Percentiles rank a stretch among this genome's conserved stretches.
phyloP scores from a whole-genome alignment of 805 yeast genomes.

The Barnettozyma pratensis region DNA sequence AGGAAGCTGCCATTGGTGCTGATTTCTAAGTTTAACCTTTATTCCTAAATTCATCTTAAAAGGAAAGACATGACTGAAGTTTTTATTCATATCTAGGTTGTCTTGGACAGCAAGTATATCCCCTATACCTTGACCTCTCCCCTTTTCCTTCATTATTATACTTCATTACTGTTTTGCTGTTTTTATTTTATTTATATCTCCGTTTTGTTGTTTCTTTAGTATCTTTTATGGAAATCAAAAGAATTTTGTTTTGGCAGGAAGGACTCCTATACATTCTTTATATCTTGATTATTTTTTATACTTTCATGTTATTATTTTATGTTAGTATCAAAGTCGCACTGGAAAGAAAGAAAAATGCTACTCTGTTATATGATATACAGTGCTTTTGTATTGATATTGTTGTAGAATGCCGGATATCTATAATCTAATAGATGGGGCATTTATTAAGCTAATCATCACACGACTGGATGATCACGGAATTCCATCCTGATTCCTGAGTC shows the following conservation, averaged over 20 bases:
- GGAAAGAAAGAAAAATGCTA: too few species aligned
- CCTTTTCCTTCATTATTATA: too few species aligned
- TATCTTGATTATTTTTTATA: neutral
- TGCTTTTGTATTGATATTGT: neutral
- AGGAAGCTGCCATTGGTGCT: slow-evolving; percentile 19
- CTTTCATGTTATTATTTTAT: neutral
- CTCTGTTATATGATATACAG: neutral
- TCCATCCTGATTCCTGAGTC: neutral
- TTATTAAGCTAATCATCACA: too few species aligned
- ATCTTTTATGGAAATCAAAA: too few species aligned
- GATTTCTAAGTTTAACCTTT: neutral
- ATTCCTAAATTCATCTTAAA: too few species aligned
- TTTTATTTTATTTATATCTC: neutral
- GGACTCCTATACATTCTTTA: neutral
- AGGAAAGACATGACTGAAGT: neutral
- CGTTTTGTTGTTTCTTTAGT: neutral
- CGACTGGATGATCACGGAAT: neutral
- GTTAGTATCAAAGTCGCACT: too few species aligned
- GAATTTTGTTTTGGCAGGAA: neutral
- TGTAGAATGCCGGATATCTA: too few species aligned
- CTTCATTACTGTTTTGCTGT: neutral
- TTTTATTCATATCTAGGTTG: neutral
- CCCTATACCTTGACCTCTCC: too few species aligned
- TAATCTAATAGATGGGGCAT: too few species aligned
- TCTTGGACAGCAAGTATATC: too few species aligned